Percentiles rank a stretch among this genome's conserved stretches.
phyloP scores from a whole-genome alignment of 441 rosid species.

The Codiaeum variegatum region DNA sequence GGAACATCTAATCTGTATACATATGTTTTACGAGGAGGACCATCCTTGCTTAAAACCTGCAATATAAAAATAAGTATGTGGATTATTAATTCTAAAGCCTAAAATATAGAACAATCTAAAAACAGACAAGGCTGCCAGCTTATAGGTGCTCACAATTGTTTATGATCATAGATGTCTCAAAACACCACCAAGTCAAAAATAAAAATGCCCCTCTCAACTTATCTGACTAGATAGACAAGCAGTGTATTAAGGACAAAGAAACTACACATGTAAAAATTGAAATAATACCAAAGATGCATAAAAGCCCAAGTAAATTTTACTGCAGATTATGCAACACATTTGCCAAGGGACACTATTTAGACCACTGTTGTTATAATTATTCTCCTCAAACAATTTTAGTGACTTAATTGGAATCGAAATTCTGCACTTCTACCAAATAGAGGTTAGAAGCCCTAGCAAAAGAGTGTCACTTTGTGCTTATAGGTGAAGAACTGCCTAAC shows the following conservation, averaged over 20 bases:
- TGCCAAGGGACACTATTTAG: neutral
- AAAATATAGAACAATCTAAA: neutral
- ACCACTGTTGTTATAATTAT: neutral
- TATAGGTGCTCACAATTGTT: neutral
- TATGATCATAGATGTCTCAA: neutral
- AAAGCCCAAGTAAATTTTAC: neutral
- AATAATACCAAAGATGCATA: neutral
- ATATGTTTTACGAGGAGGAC: constrained; percentile 80
- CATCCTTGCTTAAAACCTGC: constrained; percentile 85
- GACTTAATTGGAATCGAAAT: neutral
- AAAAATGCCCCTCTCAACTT: neutral
- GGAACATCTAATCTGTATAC: constrained; percentile 84
- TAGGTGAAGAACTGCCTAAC: neutral
- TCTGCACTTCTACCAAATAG: neutral
- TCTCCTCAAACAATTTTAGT: neutral
- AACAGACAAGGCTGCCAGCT: neutral
- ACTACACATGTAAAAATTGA: neutral
- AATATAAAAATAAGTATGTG: constrained; percentile 18
- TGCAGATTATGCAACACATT: neutral
- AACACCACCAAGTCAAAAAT: neutral
- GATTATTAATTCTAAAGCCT: constrained; percentile 7
- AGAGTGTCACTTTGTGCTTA: neutral
- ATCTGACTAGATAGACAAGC: neutral
- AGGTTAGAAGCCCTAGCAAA: neutral
- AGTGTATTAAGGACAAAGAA: neutral